Conservation (phyloP, 2,329 filamentous ascomycete genomes). For the Oidium heveae region DNA sequence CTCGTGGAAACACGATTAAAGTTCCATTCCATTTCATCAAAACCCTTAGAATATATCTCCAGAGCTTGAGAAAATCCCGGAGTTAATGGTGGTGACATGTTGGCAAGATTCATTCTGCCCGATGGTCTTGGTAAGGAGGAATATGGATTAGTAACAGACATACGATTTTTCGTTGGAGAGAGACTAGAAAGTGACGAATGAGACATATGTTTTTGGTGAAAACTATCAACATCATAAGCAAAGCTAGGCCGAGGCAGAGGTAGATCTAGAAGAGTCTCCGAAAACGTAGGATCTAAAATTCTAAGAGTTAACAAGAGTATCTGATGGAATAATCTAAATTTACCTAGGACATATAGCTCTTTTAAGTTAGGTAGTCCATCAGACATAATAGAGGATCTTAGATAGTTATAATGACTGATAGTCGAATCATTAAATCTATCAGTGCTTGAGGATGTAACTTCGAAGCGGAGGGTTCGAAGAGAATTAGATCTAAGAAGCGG, state of each 20-base stretch:
- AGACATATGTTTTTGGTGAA: constrained; percentile 1
- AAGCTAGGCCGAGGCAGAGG: constrained; percentile 35
- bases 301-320: too few species aligned
- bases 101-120: background rate
- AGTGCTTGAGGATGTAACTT: constrained; percentile 41
- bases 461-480: constrained; percentile 53
- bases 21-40: constrained; percentile 42
- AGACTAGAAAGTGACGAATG: constrained; percentile 5
- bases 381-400: constrained; percentile 56
- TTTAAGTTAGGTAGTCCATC: too few species aligned
- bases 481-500: constrained; percentile 42
- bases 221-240: constrained; percentile 15
- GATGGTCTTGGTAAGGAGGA: constrained; percentile 5
- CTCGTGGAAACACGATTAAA: constrained; percentile 32
- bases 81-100: background rate
- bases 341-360: too few species aligned
- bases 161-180: constrained; percentile 7
- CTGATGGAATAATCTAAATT: too few species aligned
- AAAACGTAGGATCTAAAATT: too few species aligned
- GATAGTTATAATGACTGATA: constrained; percentile 59
- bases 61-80: constrained; percentile 27
- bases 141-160: constrained; percentile 15
- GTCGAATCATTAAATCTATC: constrained; percentile 30
- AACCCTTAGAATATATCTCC: constrained; percentile 39
- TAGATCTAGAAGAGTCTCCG: too few species aligned